Percentiles rank a stretch among this genome's conserved stretches.
Conservation (phyloP, 306 rosid species). For the Urtica urens region DNA sequence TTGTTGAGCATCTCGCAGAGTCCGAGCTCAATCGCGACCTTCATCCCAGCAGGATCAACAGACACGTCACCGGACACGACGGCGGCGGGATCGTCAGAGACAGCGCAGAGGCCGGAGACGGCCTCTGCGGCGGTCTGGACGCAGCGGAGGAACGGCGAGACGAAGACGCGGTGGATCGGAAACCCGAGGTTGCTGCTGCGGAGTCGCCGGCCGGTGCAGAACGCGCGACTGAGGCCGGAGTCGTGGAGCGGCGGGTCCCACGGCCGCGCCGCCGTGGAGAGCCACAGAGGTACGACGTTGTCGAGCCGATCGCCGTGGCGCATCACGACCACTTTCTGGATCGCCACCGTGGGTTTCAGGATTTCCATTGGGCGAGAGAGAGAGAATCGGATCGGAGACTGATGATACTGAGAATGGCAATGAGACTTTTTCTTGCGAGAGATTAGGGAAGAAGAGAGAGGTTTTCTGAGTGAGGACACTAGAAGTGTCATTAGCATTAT, state of each 20-base stretch:
- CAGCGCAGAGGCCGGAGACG: constrained; percentile 42
- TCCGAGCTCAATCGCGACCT: constrained; percentile 79
- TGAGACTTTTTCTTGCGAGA: neutral
- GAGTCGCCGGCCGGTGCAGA: constrained; percentile 44
- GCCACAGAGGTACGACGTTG: constrained; percentile 48
- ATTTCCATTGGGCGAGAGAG: neutral
- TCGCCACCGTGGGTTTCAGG: constrained; percentile 3
- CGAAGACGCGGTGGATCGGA: constrained; percentile 55
- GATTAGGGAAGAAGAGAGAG: neutral
- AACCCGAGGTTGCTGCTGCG: constrained; percentile 24
- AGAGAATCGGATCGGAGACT: neutral
- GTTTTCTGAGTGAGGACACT: neutral
- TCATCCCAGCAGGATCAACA: constrained; percentile 46
- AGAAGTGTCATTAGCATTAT: neutral
- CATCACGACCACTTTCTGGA: constrained; percentile 75
- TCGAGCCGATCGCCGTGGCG: constrained; percentile 96
- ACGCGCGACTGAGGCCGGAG: constrained; percentile 49
- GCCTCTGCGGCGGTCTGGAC: constrained; percentile 66
- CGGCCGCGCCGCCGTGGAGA: constrained; percentile 35
- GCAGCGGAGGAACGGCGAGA: constrained; percentile 90
- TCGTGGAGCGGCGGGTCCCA: constrained; percentile 72
- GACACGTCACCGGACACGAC: constrained; percentile 17
- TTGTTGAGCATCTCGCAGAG: constrained; percentile 72
- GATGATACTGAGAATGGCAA: no score
- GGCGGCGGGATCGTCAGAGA: constrained; percentile 16